A percentile compares a stretch with the other conserved stretches of the same genome.
Evolutionary conservation across 768 basidiomycete genomes (phyloP).

Genomic region (Psilocybe subaeruginosa): DNA sequence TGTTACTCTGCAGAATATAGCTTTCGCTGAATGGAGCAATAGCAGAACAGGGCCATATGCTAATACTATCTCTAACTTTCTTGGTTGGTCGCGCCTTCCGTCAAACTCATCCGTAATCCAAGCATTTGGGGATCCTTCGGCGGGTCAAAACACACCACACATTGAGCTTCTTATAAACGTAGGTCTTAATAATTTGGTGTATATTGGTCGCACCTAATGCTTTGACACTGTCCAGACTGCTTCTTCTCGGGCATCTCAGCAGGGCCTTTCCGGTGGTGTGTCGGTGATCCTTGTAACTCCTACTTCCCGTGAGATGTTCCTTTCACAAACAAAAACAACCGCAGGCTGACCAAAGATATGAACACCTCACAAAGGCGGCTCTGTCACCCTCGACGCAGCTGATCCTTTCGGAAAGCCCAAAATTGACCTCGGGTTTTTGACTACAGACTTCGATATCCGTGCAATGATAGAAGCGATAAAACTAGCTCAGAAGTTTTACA

Average conservation of each 20-base stretch:
- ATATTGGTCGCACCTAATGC: background rate
- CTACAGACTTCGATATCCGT: no score
- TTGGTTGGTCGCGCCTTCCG: background rate
- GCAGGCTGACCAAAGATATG: background rate
- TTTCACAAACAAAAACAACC: no score
- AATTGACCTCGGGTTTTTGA: background rate
- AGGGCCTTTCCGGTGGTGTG: background rate
- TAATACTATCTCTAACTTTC: background rate
- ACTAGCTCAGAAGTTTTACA: no score
- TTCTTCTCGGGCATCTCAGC: background rate
- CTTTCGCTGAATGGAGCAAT: constrained; percentile 24
- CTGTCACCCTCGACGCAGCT: background rate
- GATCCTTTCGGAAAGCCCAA: background rate
- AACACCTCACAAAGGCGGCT: background rate
- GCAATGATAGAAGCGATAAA: no score
- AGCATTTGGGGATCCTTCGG: background rate
- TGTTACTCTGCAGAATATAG: constrained; percentile 22
- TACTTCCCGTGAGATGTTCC: background rate
- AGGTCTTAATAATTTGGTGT: background rate
- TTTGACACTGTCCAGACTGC: background rate
- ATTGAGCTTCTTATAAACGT: background rate
- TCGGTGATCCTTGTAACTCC: background rate
- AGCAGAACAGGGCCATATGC: background rate
- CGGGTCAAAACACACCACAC: background rate
- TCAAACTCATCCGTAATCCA: background rate